Evolutionary conservation across 1,284 basidiomycete species (phyloP).

Genomic region (Sparassis latifolia): DNA sequence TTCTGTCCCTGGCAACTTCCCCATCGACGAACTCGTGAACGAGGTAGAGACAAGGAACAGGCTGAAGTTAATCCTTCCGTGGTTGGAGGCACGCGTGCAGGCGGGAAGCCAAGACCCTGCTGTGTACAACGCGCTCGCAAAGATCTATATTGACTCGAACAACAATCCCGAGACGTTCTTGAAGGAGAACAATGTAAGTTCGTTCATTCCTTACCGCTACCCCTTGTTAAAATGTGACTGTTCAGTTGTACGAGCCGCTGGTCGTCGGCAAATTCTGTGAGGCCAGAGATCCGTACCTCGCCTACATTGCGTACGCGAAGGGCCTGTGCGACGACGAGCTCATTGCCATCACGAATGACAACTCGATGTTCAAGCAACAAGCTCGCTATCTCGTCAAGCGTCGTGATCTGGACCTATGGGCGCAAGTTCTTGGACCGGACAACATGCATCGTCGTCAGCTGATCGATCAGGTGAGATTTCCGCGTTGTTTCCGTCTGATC

Average conservation of each 20-base stretch:
- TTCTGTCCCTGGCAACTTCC: constrained; percentile 96
- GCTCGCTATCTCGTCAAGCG: constrained; percentile 97
- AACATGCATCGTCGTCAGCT: constrained; percentile 92
- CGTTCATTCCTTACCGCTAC: neutral
- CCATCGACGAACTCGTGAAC: constrained; percentile 94
- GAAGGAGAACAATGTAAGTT: constrained; percentile 92
- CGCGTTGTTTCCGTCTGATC: neutral
- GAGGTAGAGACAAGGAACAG: constrained; percentile 97
- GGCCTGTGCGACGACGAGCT: constrained; percentile 99
- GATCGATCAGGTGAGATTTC: constrained; percentile 77
- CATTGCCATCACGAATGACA: constrained; percentile 96
- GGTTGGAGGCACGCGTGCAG: constrained; percentile 92
- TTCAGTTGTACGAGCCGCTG: constrained; percentile 87
- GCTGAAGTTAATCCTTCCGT: constrained; percentile 94
- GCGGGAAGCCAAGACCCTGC: constrained; percentile 89
- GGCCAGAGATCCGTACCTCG: constrained; percentile 96
- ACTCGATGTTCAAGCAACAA: constrained; percentile 99
- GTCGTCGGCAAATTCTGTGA: constrained; percentile 99
- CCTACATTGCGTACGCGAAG: constrained; percentile 99
- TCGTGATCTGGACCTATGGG: constrained; percentile 94
- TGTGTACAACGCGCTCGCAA: constrained; percentile 95
- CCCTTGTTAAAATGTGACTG: constrained; percentile 4
- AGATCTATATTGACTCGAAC: constrained; percentile 98
- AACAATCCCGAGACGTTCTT: constrained; percentile 97
- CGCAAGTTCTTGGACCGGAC: constrained; percentile 86